Conservation (phyloP, 768 basidiomycete species). For the Tremella fuciformis region DNA sequence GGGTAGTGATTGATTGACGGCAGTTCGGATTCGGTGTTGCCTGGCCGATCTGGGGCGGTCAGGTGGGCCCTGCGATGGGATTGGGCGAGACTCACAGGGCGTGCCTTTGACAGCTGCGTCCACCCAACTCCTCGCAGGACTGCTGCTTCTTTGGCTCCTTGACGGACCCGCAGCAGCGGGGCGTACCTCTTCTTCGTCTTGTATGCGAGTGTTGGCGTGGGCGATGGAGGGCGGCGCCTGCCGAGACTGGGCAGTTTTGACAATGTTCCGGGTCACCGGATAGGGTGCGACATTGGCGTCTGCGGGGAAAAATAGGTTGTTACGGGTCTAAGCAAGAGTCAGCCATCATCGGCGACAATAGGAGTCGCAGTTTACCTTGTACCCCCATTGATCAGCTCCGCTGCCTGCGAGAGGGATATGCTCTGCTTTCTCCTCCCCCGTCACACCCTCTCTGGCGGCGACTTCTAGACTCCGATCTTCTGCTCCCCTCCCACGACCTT, state of each 20-base stretch:
- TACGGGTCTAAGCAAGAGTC: constrained; percentile 65
- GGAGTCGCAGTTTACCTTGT: constrained; percentile 34
- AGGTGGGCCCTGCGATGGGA: neutral
- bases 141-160: constrained; percentile 57
- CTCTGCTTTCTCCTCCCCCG: constrained; percentile 37
- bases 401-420: constrained; percentile 29
- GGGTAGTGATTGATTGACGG: constrained; percentile 60
- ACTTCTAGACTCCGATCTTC: constrained; percentile 25
- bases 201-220: constrained; percentile 76
- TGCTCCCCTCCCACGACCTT: constrained; percentile 37
- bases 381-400: constrained; percentile 46
- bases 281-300: constrained; percentile 85
- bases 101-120: constrained; percentile 90
- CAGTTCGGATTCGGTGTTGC: constrained; percentile 50
- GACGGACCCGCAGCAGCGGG: constrained; percentile 13
- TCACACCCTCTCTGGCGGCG: constrained; percentile 28
- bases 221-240: constrained; percentile 58
- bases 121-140: constrained; percentile 85
- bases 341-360: constrained; percentile 8
- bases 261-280: constrained; percentile 43
- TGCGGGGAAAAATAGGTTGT: constrained; percentile 91
- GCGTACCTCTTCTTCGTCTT: constrained; percentile 57
- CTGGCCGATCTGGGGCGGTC: constrained; percentile 60
- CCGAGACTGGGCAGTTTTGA: constrained; percentile 11
- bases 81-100: constrained; percentile 63